Base-by-base conservation (phyloP, 2,329 filamentous ascomycete species). In the Fusarium nisikadoi region DNA sequence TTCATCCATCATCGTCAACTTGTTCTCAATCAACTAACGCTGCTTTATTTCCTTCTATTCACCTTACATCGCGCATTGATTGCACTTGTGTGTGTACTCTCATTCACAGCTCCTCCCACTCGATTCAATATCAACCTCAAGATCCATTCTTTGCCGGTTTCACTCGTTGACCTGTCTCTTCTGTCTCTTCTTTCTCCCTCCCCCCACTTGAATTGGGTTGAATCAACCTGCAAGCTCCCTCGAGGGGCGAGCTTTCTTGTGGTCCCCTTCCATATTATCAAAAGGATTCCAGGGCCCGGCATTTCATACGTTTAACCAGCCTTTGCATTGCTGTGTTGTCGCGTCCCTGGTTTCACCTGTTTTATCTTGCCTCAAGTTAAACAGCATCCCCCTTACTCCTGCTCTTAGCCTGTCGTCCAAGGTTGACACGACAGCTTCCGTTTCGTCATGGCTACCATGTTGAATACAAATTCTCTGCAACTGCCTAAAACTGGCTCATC, bases 401-500 rank as follows among this genome's bases (percentile, higher is more conserved):
- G 46, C 31, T 62, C 62, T 46, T 64, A n/a, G 52, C 39, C 62
- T 43, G 62, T 64, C 59, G 62, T 64, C 46, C 50, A 39, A 59
- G 61, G 38, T 66, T 66, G 50, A 66, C 62, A 65, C 67, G 62
- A 65, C 68, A 62, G 54, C 60, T 62, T 68, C 61, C 59, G 61
- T 68, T 68, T 65, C 66, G 57, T 62, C 72, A 71, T 75, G 62
- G 62, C 73, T 62, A 65, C 71, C 71, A 77, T 73, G 75, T 55
- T 77, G 47, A 74, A 67, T 59, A 36, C 64, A 66, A 65, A 56
- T 60, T 71, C 72, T 63, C 72, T 77, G 58, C 70, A 76, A 63
- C 75, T 71, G 62, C 76, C 76, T 74, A 80, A 78, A 76, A 79
- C 77, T 70, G 86, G 86, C 74, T 81, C 83, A 60, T 89, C 87